Base-by-base conservation (phyloP, 1,284 basidiomycete genomes). In the Meira nashicola region DNA sequence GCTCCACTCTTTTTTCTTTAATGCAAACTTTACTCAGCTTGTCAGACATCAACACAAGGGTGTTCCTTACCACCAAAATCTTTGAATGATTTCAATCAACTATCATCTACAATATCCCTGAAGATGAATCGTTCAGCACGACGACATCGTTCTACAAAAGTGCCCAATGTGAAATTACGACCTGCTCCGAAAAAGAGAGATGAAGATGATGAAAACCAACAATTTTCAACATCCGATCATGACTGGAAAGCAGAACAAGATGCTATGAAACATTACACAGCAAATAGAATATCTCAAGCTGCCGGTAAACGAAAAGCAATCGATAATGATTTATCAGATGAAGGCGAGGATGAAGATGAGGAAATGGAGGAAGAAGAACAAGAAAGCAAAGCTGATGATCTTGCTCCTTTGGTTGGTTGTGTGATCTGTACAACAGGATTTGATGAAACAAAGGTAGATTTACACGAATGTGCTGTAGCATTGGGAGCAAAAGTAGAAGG, bases 391-490 rank as follows among this genome's bases (percentile, higher is more conserved):
- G 54, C 28, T 39, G 58, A 59, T 5, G 43, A 39, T 41, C 37
- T 19, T n/a, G 39, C 14, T n/a, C 59, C 59, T 11, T 54, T 61
- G 14, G 15, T 40, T 1, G 55, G 55, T 9, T 39, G 40, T n/a
- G 44, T 46, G 14, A 21, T 61, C 2, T 61, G 59, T 48, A 55
- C 57, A 33, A 57, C 55, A 25, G 56, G 55, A 37, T 17, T 61
- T 17, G 37, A 50, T 6, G 55, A 57, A 17, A 49, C 51, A n/a
- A 58, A 58, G 49, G 56, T 59, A 38, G n/a, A 83, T 2, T 62
- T 91, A 37, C 87, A 88, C 71, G 86, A 86, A 60, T 83, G 86
- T 70, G 89, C 87, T 1, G 76, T 85, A 28, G 86, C 89, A 71
- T 84, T 91, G 8, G 90, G 89, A 14, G 89, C 88, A 14, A 80